Percentiles rank a stretch among this genome's conserved stretches.
phyloP scores from a whole-genome alignment of 495 filamentous ascomycete genomes.

The Neurospora sp. region DNA sequence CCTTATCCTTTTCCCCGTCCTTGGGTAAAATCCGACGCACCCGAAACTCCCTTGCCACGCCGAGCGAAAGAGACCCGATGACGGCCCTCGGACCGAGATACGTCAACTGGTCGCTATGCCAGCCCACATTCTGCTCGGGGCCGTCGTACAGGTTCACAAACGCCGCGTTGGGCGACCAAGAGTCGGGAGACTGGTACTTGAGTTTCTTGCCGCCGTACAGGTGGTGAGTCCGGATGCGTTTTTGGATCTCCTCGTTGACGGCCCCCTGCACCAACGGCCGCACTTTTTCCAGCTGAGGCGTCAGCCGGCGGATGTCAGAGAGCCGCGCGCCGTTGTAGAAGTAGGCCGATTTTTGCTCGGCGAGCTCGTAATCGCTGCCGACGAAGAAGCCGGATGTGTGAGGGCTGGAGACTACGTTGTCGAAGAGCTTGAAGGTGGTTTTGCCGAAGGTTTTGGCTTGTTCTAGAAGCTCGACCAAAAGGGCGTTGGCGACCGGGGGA shows the following conservation, averaged over 20 bases:
- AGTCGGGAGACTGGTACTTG: constrained; percentile 58
- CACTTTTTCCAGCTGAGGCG: constrained; percentile 58
- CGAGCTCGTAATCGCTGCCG: constrained; percentile 48
- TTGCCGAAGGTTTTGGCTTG: constrained; percentile 67
- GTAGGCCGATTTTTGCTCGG: constrained; percentile 64
- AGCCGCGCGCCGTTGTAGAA: constrained; percentile 70
- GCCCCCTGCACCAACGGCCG: constrained; percentile 53
- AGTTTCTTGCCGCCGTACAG: constrained; percentile 59
- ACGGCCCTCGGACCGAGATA: constrained; percentile 82
- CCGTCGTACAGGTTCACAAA: constrained; percentile 92
- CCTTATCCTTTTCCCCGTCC: constrained; percentile 23
- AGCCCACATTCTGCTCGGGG: constrained; percentile 70
- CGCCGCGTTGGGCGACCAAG: constrained; percentile 79
- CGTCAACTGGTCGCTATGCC: constrained; percentile 84
- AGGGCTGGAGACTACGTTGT: constrained; percentile 68
- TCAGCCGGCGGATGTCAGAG: constrained; percentile 61
- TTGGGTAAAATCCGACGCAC: constrained; percentile 61
- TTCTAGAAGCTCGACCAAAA: constrained; percentile 65
- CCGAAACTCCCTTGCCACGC: constrained; percentile 84
- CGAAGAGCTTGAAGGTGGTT: constrained; percentile 75
- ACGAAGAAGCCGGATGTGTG: constrained; percentile 80
- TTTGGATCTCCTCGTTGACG: constrained; percentile 65
- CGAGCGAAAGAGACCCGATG: constrained; percentile 84
- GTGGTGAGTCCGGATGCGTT: constrained; percentile 45
- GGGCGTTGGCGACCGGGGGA: constrained; percentile 51